Evolutionary conservation across 1,284 basidiomycete genomes (phyloP), one percentile per base, ranked within the genome.

Genomic region (Ustilago hordei): DNA sequence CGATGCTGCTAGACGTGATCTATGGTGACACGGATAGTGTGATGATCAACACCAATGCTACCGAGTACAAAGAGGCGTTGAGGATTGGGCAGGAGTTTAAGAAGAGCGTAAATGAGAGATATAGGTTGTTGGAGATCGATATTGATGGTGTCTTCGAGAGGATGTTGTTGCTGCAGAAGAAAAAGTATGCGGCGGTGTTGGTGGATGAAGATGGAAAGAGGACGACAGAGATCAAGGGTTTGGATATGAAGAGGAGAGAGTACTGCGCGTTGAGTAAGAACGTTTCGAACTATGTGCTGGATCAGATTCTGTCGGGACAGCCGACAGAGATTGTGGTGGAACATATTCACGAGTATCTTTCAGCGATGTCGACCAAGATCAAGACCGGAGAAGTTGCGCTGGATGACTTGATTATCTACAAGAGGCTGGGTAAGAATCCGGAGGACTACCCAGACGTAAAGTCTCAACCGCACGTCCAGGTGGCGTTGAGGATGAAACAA

Each of bases 21-120:
- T 99, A 99, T 81, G 97, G 97, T 84, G 96, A 99, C 85, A 99
- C 97, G 2, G 97, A 99, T 87, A 98, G 95, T 6, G 93, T 99
- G 62, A 98, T 99, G 87, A 94, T 99, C 83, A 99, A 99, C 87
- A 96, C 96, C 6, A 95, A 95, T 81, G 94, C 93, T 31, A 92
- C 91, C 1, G 93, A 95, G 56, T 91, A 95, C 52, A 89, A 91
- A 0, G 92, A 96, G 67, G 97, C 97, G 0, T 88, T 96, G 64
- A 93, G 93, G 87, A 98, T 97, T 65, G 95, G 96, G 0, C 90
- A 91, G 9, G 91, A 93, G 58, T 94, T 99, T 89, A 98, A 97
- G 87, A 95, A 94, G 85, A 91, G 92, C 8, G 95, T 99, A 82
- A 99, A 99, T 85, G 94, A 99, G 76, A 91, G 92, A 32, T 99